Evolutionary conservation across 768 basidiomycete species (phyloP).

Genomic region (Lactifluus piperatus): DNA sequence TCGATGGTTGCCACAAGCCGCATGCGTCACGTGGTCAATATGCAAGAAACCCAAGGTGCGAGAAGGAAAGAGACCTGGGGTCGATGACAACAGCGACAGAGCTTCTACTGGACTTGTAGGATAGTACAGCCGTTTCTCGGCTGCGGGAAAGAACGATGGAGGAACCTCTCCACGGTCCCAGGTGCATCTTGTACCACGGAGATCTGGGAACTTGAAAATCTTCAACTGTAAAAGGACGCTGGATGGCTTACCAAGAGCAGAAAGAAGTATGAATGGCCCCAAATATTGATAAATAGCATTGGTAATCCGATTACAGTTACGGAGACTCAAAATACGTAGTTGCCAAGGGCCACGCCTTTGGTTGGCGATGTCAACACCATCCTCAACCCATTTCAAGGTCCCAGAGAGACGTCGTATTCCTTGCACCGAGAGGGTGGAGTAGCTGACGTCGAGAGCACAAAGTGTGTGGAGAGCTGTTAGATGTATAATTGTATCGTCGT

Average conservation of each 20-base stretch:
- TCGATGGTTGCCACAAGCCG: background rate
- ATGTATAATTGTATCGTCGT: conserved; percentile 44
- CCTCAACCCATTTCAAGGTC: conserved; percentile 34
- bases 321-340: conserved; percentile 19
- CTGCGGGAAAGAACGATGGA: conserved; percentile 11
- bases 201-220: conserved; percentile 8
- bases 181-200: conserved; percentile 18
- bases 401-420: conserved; percentile 46
- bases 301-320: conserved; percentile 12
- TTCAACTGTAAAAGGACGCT: background rate
- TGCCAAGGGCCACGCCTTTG: conserved; percentile 21
- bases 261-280: conserved; percentile 16
- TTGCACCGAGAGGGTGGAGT: conserved; percentile 41
- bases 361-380: conserved; percentile 21
- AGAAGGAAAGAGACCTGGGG: conserved; percentile 10
- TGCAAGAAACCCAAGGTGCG: conserved; percentile 8
- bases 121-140: conserved; percentile 13
- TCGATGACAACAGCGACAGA: conserved; percentile 4
- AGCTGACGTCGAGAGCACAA: conserved; percentile 55
- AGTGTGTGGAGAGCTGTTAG: conserved; percentile 48
- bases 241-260: conserved; percentile 15
- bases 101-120: conserved; percentile 13
- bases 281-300: conserved; percentile 13
- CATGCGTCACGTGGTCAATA: conserved; percentile 15
- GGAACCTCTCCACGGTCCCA: conserved; percentile 9